These are phyloP conservation scores for Sclerotinia glacialis DNA, from an alignment of 2,329 filamentous ascomycete species.

Conservation along the genomic window DNA sequence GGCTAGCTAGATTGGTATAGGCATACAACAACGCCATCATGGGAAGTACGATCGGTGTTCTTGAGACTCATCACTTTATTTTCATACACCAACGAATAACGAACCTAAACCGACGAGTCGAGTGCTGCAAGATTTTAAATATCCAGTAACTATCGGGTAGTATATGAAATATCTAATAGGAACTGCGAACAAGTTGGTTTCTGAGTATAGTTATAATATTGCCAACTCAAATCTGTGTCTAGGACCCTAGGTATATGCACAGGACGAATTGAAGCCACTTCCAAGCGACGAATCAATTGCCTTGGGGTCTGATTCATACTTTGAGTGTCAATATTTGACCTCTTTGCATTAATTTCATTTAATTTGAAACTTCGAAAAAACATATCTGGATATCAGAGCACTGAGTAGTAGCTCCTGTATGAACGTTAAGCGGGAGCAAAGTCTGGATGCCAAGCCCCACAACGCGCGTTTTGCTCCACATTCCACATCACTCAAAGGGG, in stretches of 20 bases:
- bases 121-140: too few species aligned
- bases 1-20: too few species aligned
- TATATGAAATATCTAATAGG: too few species aligned
- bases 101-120: too few species aligned
- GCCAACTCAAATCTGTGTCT: neutral
- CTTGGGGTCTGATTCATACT: neutral
- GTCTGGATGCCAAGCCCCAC: neutral
- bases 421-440: neutral
- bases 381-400: neutral
- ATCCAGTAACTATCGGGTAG: too few species aligned
- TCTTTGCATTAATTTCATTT: too few species aligned
- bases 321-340: neutral
- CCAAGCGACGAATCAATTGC: neutral
- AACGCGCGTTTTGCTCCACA: conserved; percentile 13
- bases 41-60: too few species aligned
- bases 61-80: too few species aligned
- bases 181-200: too few species aligned
- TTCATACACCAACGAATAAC: too few species aligned
- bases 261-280: neutral
- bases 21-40: too few species aligned
- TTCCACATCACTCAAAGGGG: neutral
- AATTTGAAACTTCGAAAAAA: neutral
- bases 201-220: neutral
- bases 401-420: neutral
- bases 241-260: neutral